These are phyloP conservation scores for Sporothrix pallida DNA, from an alignment of 2,329 filamentous ascomycete genomes.

Conservation along the genomic window DNA sequence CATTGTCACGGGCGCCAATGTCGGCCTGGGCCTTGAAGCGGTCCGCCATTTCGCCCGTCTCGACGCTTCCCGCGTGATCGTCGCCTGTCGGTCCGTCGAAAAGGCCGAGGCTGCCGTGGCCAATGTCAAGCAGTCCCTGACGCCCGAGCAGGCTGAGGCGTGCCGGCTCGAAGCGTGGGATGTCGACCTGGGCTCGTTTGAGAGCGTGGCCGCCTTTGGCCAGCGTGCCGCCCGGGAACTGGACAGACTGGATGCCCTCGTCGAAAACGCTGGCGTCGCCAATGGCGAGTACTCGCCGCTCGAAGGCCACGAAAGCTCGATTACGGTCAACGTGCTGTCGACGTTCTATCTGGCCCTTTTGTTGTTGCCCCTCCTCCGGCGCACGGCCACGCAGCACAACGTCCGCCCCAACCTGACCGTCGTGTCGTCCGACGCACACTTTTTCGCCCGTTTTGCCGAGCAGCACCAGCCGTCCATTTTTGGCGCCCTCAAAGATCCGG, in stretches of 20 bases:
- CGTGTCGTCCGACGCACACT: constrained; percentile 50
- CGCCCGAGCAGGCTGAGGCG: constrained; percentile 28
- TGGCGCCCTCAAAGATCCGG: constrained; percentile 43
- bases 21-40: constrained; percentile 49
- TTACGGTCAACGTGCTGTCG: constrained; percentile 56
- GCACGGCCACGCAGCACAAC: constrained; percentile 45
- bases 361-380: constrained; percentile 51
- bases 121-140: constrained; percentile 45
- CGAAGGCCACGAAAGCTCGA: constrained; percentile 49
- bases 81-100: constrained; percentile 47
- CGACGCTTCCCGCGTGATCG: constrained; percentile 47
- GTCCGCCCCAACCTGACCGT: constrained; percentile 47
- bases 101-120: constrained; percentile 49
- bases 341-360: constrained; percentile 53
- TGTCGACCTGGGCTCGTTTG: constrained; percentile 56
- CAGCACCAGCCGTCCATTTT: constrained; percentile 44
- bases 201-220: constrained; percentile 53
- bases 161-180: constrained; percentile 55
- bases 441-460: constrained; percentile 46
- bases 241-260: constrained; percentile 50
- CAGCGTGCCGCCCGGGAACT: constrained; percentile 41
- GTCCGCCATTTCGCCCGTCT: constrained; percentile 48
- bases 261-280: constrained; percentile 51
- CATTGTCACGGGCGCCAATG: constrained; percentile 50
- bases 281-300: constrained; percentile 33